Evolutionary conservation across 129 eudicot genomes (phyloP).

Genomic region (Tagetes patula): DNA sequence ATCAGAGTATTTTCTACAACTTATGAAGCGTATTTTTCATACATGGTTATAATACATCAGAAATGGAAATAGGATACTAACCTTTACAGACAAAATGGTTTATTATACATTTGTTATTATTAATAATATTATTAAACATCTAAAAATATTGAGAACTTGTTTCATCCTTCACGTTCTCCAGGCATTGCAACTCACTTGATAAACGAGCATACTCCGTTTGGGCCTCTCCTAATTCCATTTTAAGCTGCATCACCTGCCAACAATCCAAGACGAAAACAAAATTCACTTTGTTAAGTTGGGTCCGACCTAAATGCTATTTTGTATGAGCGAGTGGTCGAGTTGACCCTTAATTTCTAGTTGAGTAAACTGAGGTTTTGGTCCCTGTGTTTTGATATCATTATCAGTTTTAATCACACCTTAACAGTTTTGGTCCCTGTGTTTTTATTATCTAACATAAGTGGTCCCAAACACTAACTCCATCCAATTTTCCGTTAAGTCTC

Average conservation of each 20-base stretch:
- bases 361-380: too few species aligned
- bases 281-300: background rate
- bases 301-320: background rate
- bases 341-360: background rate
- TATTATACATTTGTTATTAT: background rate
- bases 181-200: conserved; percentile 37
- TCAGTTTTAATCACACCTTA: too few species aligned
- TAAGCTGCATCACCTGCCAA: conserved; percentile 56
- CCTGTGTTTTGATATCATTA: too few species aligned
- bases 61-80: background rate
- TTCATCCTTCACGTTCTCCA: conserved; percentile 53
- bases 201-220: conserved; percentile 43
- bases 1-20: conserved; percentile 1
- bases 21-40: background rate
- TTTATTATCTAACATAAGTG: too few species aligned
- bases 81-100: conserved; percentile 4
- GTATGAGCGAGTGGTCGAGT: background rate
- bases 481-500: too few species aligned
- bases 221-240: conserved; percentile 41
- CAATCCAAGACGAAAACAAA: conserved; percentile 16
- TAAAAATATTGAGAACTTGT: background rate
- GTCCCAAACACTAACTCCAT: too few species aligned
- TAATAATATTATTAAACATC: conserved; percentile 2
- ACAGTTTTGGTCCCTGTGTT: too few species aligned
- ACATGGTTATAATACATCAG: background rate